Conservation (phyloP, 306 rosid genomes). For the Chamaecrista fasciculata region DNA sequence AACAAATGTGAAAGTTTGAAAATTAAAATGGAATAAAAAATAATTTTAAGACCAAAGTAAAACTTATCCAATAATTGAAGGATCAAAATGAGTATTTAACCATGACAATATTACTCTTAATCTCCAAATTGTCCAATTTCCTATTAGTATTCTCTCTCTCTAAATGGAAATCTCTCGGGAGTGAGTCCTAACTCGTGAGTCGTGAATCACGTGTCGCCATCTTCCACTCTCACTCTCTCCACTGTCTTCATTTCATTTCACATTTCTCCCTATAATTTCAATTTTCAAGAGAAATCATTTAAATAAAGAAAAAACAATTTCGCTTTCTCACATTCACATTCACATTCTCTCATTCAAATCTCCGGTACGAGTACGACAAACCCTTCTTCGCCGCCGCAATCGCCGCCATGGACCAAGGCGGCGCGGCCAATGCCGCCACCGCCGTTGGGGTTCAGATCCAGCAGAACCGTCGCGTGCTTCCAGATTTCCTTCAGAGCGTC, state of each 20-base stretch:
- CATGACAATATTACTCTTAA: too few relatives aligned
- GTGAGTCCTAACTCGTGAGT: not conserved
- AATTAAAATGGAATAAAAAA: too few relatives aligned
- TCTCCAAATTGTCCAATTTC: too few relatives aligned
- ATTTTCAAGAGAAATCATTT: not conserved
- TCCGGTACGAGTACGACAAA: too few relatives aligned
- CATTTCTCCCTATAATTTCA: not conserved
- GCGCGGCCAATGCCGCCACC: constrained; percentile 22
- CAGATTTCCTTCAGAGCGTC: constrained; percentile 75
- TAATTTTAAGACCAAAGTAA: too few relatives aligned
- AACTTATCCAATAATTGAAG: too few relatives aligned
- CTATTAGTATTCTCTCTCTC: too few relatives aligned
- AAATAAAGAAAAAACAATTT: not conserved
- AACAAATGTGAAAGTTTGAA: too few relatives aligned
- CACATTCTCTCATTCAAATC: not conserved
- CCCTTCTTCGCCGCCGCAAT: not conserved
- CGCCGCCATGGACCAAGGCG: constrained; percentile 47
- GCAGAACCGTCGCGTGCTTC: constrained; percentile 44
- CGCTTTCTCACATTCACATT: too few relatives aligned
- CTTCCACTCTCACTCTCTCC: not conserved
- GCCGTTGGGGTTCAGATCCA: constrained; percentile 56
- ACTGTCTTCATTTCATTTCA: not conserved
- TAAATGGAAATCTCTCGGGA: too few relatives aligned
- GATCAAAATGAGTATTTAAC: too few relatives aligned
- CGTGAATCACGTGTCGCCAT: not conserved